Percentiles rank a stretch among this genome's conserved stretches.
phyloP scores from a whole-genome alignment of 2,329 filamentous ascomycete species.

The Alternaria ventricosa region DNA sequence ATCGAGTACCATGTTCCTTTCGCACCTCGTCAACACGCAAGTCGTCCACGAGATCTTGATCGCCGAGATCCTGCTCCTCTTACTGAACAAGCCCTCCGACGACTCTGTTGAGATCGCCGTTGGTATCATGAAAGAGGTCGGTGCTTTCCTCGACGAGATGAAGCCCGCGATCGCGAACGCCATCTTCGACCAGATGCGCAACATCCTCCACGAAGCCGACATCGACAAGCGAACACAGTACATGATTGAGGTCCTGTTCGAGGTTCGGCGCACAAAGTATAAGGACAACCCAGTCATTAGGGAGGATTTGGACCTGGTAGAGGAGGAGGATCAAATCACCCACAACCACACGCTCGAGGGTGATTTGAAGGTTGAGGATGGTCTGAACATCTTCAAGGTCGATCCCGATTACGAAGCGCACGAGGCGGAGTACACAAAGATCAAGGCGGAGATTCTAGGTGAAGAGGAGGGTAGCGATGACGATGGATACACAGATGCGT shows the following conservation, averaged over 20 bases:
- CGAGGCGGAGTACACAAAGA: conserved; percentile 85
- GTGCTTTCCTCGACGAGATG: conserved; percentile 95
- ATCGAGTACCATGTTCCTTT: conserved; percentile 91
- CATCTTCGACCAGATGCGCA: conserved; percentile 95
- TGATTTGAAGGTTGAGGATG: conserved; percentile 82
- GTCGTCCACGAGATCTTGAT: conserved; percentile 93
- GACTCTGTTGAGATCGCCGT: conserved; percentile 98
- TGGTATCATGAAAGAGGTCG: conserved; percentile 88
- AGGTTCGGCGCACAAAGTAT: conserved; percentile 94
- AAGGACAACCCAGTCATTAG: conserved; percentile 91
- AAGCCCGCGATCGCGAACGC: conserved; percentile 83
- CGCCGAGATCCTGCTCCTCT: conserved; percentile 88
- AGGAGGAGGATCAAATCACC: conserved; percentile 98
- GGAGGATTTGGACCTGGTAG: conserved; percentile 92
- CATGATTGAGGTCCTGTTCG: conserved; percentile 97
- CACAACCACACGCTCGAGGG: conserved; percentile 79
- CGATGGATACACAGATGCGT: conserved; percentile 67
- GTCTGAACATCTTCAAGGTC: conserved; percentile 93
- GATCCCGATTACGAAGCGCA: conserved; percentile 89
- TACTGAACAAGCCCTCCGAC: conserved; percentile 94
- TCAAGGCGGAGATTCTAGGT: conserved; percentile 92
- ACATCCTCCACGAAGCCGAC: conserved; percentile 92
- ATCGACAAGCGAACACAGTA: conserved; percentile 99
- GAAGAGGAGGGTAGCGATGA: conserved; percentile 77
- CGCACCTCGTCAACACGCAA: conserved; percentile 94